Base-by-base conservation (phyloP, 2,329 filamentous ascomycete genomes). In the Drechmeria coniospora region DNA sequence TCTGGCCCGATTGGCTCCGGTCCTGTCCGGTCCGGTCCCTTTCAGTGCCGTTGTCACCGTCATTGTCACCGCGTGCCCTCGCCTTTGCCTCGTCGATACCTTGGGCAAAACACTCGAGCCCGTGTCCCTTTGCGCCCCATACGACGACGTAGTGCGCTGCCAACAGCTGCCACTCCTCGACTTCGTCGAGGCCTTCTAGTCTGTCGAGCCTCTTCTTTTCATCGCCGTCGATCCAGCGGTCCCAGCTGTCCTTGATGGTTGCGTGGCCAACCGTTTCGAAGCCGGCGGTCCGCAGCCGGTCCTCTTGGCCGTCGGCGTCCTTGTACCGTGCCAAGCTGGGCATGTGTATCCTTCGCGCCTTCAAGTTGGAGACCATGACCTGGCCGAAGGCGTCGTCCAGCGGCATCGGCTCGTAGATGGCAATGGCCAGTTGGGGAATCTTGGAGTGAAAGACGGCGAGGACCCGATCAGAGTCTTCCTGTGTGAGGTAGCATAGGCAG, bases 341-440 rank as follows among this genome's bases (percentile, higher is more conserved):
- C 57, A 98, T 76, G 15, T 71, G 65, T 28, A 98, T 92, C 5
- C 76, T 75, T 12, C 90, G 68, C 3, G 79, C 68, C 0, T 79
- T 79, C 0, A 98, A 69, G 44, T 98, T 98, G 2, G 79, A 72
- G 1, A 87, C 72, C 90, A 98, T 98, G 37, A 84, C 86, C 39
- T 71, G 70, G 4, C 90, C 90, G 42, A 98, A 98, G 4, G 84
- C 57, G 46, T 94, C 86, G 36, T 79, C 58, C 0, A 86, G 81
- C 3, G 73, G 68, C 32, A 93, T 79, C 0, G 90, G 87, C 47
- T 98, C 90, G 58, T 98, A 98, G 15, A 95, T 53, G 21, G 92
- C 56, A 3, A 92, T 54, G 51, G 66, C 41, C 36, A 74, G 30
- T 48, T 56, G 36, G 26, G 46, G 39, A 21, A 71, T 65, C 13